phyloP scores from a whole-genome alignment of 495 filamentous ascomycete species.

The Podospora bellae-mahoneyi region DNA sequence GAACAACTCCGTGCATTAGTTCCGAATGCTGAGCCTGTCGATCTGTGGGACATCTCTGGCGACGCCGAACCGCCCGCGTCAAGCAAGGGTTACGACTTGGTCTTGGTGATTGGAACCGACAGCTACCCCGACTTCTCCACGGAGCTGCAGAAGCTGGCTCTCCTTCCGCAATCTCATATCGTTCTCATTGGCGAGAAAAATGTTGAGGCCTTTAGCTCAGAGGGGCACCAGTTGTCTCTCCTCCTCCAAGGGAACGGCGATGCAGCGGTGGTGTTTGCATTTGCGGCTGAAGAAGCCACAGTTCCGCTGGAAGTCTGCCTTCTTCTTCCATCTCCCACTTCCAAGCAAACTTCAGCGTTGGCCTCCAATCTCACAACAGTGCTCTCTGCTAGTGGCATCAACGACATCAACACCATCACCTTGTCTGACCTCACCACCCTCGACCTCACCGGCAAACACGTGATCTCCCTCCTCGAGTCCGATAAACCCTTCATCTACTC shows the following conservation, averaged over 20 bases:
- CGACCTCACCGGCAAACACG: constrained; percentile 4
- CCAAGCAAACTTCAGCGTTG: background rate
- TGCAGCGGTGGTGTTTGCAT: background rate
- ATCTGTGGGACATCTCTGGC: background rate
- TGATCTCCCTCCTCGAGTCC: constrained; percentile 20
- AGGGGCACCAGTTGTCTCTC: background rate
- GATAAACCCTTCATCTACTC: constrained; percentile 27
- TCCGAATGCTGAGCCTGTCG: background rate
- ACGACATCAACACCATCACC: background rate
- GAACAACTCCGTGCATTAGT: background rate
- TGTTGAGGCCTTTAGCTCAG: background rate
- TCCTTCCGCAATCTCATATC: background rate
- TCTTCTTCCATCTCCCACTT: background rate
- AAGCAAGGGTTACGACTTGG: constrained; percentile 4
- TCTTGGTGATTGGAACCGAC: background rate
- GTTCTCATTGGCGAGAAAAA: background rate
- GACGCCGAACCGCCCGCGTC: background rate
- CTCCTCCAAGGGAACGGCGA: background rate
- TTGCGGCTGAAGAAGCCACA: background rate
- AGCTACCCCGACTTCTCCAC: background rate
- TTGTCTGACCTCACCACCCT: background rate
- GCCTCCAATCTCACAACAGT: background rate
- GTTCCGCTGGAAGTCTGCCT: background rate
- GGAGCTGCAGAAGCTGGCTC: background rate
- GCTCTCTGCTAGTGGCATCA: background rate